phyloP scores from a whole-genome alignment of 2,329 filamentous ascomycete genomes.

The Fusarium compactum region DNA sequence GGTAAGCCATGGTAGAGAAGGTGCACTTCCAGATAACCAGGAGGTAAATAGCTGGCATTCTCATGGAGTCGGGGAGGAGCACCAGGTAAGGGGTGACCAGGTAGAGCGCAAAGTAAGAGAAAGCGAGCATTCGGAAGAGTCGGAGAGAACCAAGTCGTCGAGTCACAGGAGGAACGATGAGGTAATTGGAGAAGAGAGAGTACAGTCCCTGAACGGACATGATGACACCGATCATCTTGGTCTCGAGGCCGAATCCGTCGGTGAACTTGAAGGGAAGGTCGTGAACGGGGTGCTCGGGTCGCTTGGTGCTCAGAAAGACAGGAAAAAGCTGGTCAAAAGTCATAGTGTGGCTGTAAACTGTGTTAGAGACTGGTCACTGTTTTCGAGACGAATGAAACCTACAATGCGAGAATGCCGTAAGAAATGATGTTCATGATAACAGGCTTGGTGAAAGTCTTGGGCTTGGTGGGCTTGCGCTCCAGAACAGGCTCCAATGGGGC shows the following conservation, averaged over 20 bases:
- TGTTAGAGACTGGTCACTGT: conserved; percentile 29
- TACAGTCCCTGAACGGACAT: conserved; percentile 90
- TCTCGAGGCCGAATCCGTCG: conserved; percentile 85
- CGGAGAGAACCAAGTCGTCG: conserved; percentile 80
- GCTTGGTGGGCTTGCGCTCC: conserved; percentile 48
- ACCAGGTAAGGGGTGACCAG: conserved; percentile 89
- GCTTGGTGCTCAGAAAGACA: conserved; percentile 83
- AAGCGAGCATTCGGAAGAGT: conserved; percentile 83
- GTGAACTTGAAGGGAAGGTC: conserved; percentile 88
- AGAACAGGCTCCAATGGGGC: conserved; percentile 32
- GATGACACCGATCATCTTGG: conserved; percentile 87
- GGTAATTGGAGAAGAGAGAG: conserved; percentile 86
- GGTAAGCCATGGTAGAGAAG: conserved; percentile 90
- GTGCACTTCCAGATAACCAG: conserved; percentile 93
- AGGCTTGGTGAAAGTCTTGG: conserved; percentile 81
- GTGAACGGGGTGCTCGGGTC: conserved; percentile 62
- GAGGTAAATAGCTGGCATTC: conserved; percentile 80
- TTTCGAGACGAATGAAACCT: conserved; percentile 59
- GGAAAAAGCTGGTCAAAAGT: conserved; percentile 95
- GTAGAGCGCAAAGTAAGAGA: conserved; percentile 90
- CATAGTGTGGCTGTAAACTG: conserved; percentile 84
- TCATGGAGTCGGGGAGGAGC: conserved; percentile 78
- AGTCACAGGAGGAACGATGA: conserved; percentile 84
- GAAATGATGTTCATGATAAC: conserved; percentile 89
- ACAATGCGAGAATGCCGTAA: conserved; percentile 95